Evolutionary conservation across 2,329 filamentous ascomycete species (phyloP), one percentile per base, ranked within the genome.

Genomic region (Rhinocladiella mackenziei): DNA sequence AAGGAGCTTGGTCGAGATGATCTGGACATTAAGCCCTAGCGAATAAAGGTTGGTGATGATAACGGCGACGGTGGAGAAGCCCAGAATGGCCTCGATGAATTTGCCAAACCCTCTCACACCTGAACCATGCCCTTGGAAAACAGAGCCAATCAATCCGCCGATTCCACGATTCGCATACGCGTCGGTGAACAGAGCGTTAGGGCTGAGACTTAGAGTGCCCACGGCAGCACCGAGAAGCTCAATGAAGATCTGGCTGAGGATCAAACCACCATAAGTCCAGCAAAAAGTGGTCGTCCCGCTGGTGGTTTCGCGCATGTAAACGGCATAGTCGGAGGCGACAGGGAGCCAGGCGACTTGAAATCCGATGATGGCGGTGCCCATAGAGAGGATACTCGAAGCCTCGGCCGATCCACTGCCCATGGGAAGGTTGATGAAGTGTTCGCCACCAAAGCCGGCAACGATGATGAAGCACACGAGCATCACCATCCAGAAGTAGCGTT

Each of bases 1-100:
- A 35, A 76, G 73, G 14, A 75, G 71, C 52, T 75, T 76, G 9
- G 74, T 69, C 2, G 78, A 80, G 3, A 86, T 70, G 29, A 83
- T 77, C 58, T 86, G 81, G 52, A 81, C 81, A 51, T 81, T 78
- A 13, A 86, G 73, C 0, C 80, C 78, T 5, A 77, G 71, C 11
- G 77, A 77, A 62, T 85, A 84, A 1, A 76, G 79, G 0, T 79
- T 76, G 2, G 80, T 73, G 4, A 84, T 75, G 51, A 80, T 78
- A 60, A 86, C 85, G 22, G 78, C 74, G 22, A 84, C 75, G 1
- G 83, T 65, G 2, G 80, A 79, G 2, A 86, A 66, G 0, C 80
- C 80, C 3, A 83, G 68, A 3, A 86, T 56, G 2, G 83, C 80
- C 15, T 77, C 74, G 58, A 80, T 83, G 65, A 86, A 82, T 45